phyloP scores from a whole-genome alignment of 768 basidiomycete genomes.

The Kwoniella botswanensis region DNA sequence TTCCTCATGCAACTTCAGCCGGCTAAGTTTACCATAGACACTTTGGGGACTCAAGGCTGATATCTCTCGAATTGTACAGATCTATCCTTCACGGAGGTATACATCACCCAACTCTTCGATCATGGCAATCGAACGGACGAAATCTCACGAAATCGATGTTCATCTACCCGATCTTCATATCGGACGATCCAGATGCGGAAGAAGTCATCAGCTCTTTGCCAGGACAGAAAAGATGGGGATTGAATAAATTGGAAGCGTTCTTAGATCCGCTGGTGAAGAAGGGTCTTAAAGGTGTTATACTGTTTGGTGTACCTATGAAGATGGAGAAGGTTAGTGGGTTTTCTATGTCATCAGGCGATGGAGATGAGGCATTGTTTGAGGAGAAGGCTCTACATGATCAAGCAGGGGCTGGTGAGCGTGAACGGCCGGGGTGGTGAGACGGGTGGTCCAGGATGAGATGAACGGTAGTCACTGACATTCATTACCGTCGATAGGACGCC shows the following conservation, averaged over 20 bases:
- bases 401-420: background rate
- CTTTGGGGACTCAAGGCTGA: background rate
- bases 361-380: background rate
- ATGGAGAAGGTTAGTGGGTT: slow-evolving; percentile 48
- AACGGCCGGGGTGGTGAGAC: background rate
- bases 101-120: slow-evolving; percentile 83
- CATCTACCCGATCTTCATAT: slow-evolving; percentile 99
- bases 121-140: slow-evolving; percentile 80
- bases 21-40: background rate
- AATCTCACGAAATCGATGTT: slow-evolving; percentile 69
- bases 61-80: slow-evolving; percentile 30
- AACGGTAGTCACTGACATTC: background rate
- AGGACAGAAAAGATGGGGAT: slow-evolving; percentile 89
- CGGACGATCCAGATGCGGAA: slow-evolving; percentile 86
- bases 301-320: slow-evolving; percentile 66
- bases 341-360: slow-evolving; percentile 1
- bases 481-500: slow-evolving; percentile 65
- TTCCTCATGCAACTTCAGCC: background rate
- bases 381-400: too few relatives aligned
- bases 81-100: slow-evolving; percentile 76
- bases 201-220: slow-evolving; percentile 78
- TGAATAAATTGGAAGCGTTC: slow-evolving; percentile 89
- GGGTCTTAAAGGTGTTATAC: slow-evolving; percentile 86
- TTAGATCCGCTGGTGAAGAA: slow-evolving; percentile 84
- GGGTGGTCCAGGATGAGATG: background rate